These are phyloP conservation scores for Sporothrix humicola DNA, from an alignment of 2,329 filamentous ascomycete genomes.

Conservation along the genomic window DNA sequence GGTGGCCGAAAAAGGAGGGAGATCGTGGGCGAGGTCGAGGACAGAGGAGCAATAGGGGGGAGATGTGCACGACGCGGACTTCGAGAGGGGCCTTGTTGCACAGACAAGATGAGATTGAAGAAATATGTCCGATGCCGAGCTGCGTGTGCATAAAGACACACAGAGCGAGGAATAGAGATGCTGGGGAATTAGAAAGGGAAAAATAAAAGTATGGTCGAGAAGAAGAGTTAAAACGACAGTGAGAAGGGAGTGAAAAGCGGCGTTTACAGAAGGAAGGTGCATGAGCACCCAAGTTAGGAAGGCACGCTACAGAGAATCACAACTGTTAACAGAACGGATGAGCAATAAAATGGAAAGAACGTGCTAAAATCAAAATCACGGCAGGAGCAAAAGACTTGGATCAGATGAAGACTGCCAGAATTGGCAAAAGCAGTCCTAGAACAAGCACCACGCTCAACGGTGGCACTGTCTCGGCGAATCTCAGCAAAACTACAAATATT, in stretches of 20 bases:
- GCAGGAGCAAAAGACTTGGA: neutral
- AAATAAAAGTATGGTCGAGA: neutral
- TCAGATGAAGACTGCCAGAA: neutral
- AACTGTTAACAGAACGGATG: neutral
- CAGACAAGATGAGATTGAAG: conserved; percentile 1
- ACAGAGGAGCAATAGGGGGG: neutral
- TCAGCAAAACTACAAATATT: conserved; percentile 12
- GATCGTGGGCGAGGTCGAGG: neutral
- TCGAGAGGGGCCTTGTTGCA: neutral
- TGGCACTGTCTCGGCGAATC: conserved; percentile 10
- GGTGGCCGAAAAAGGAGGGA: neutral
- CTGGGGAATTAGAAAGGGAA: neutral
- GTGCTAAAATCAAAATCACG: neutral
- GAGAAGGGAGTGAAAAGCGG: conserved; percentile 1
- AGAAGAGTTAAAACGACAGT: neutral
- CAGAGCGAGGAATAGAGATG: neutral
- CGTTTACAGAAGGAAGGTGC: neutral
- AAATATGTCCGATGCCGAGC: neutral
- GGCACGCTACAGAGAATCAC: conserved; percentile 20
- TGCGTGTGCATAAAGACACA: neutral
- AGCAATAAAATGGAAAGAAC: neutral
- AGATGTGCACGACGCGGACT: neutral
- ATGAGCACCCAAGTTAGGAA: conserved; percentile 14
- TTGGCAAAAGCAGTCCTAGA: neutral
- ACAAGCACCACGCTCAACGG: neutral